These are phyloP conservation scores for Rhodotorula diobovata DNA, from an alignment of 768 basidiomycete genomes.

Conservation along the genomic window DNA sequence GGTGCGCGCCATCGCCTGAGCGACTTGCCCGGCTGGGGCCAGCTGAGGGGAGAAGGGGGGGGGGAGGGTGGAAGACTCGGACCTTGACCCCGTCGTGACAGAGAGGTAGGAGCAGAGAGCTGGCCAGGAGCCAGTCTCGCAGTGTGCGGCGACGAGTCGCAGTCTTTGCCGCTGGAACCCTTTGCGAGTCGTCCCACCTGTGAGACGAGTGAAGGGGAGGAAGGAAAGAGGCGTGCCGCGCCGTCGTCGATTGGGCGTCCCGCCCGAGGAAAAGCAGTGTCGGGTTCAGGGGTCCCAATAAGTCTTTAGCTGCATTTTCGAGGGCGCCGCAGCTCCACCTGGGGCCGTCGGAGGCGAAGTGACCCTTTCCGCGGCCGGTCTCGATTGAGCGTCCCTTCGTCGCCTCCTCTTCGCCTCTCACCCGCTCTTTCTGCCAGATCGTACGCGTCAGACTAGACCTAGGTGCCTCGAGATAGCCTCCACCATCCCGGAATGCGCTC, in stretches of 20 bases:
- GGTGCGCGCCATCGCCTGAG: constrained; percentile 22
- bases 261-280: neutral
- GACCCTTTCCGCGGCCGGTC: too few relatives aligned
- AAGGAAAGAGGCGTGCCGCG: neutral
- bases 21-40: constrained; percentile 10
- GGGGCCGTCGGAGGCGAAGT: too few relatives aligned
- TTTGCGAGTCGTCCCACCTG: neutral
- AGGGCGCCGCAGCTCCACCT: too few relatives aligned
- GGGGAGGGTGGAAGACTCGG: constrained; percentile 22
- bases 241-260: too few relatives aligned
- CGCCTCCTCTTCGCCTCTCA: too few relatives aligned
- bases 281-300: neutral
- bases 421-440: too few relatives aligned
- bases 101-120: neutral
- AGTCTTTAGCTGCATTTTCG: too few relatives aligned
- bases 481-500: too few relatives aligned
- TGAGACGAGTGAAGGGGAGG: neutral
- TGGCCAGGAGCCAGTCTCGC: neutral
- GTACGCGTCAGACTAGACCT: neutral
- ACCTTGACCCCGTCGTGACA: constrained; percentile 33
- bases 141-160: constrained; percentile 31
- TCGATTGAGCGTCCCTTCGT: too few relatives aligned
- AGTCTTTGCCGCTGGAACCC: constrained; percentile 24
- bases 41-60: too few relatives aligned
- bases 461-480: too few relatives aligned